Conservation (phyloP, 1,139 yeast species). For the Hanseniaspora uvarum region DNA sequence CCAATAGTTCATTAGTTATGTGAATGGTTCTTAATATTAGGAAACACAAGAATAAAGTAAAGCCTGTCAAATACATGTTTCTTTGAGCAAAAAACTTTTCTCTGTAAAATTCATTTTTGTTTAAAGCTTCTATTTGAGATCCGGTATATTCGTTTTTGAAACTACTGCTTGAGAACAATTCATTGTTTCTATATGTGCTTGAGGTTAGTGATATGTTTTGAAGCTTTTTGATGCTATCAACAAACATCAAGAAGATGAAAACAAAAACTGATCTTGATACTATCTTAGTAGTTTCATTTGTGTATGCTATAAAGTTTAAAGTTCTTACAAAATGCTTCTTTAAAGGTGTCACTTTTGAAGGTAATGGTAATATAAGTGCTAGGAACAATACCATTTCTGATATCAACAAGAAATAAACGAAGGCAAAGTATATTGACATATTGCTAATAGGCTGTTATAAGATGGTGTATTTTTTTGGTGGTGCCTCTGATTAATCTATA, state of each 20-base stretch:
- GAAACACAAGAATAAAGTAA: conserved; percentile 79
- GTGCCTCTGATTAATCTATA: background rate
- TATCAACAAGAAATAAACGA: conserved; percentile 61
- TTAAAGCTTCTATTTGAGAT: conserved; percentile 28
- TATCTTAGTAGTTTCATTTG: conserved; percentile 57
- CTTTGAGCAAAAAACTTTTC: conserved; percentile 92
- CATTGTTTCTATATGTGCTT: background rate
- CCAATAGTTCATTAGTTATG: conserved; percentile 13
- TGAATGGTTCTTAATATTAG: conserved; percentile 55
- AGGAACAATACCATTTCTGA: conserved; percentile 75
- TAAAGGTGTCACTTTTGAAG: conserved; percentile 66
- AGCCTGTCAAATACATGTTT: conserved; percentile 92
- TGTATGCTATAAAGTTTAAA: conserved; percentile 12
- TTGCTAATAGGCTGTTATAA: too few species aligned
- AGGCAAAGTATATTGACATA: conserved; percentile 29
- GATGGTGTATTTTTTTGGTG: too few species aligned
- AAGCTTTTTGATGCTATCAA: conserved; percentile 53
- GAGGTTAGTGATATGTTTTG: conserved; percentile 2
- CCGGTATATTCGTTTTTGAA: background rate
- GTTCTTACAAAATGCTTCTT: conserved; percentile 25
- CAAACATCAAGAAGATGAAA: conserved; percentile 71
- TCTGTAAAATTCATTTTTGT: conserved; percentile 52
- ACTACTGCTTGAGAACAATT: conserved; percentile 9
- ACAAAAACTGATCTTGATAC: conserved; percentile 74
- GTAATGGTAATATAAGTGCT: conserved; percentile 75